Evolutionary conservation across 768 basidiomycete genomes (phyloP), one percentile per base, ranked within the genome.

Genomic region (Lactarius trivialis): DNA sequence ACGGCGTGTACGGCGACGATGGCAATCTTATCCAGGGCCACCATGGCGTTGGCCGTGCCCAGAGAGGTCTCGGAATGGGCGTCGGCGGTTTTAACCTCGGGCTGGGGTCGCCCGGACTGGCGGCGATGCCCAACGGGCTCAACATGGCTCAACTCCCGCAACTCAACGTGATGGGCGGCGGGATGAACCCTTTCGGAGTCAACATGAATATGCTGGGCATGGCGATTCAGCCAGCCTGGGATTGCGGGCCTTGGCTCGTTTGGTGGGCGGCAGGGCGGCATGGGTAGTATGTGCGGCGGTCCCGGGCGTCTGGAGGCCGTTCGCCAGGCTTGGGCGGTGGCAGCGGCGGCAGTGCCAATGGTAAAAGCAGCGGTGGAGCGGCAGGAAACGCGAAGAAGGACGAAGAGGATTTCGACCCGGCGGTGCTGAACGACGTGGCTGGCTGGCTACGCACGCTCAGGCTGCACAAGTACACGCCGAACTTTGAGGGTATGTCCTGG

Each of bases 171-270:
- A 21, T 45, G n/a, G n/a, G n/a, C n/a, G n/a, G n/a, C 12, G 11
- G 14, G 0, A n/a, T n/a, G n/a, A n/a, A n/a, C n/a, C 41, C n/a
- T 0, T 43, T 43, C 8, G 7, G 19, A 7, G 19, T n/a, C 7
- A 11, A 11, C 7, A n/a, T n/a, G 41, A n/a, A 43, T 70, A 82
- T 90, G 85, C 15, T 37, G 15, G 17, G 37, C 66, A 84, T 85
- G 52, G 88, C 89, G 84, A 7, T 79, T 88, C 70, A 80, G 82
- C 28, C 84, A 85, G 68, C 82, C 83, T 30, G n/a, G n/a, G n/a
- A n/a, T n/a, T n/a, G n/a, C n/a, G n/a, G n/a, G n/a, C n/a, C n/a
- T n/a, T n/a, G n/a, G n/a, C n/a, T n/a, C n/a, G n/a, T n/a, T n/a
- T n/a, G n/a, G n/a, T n/a, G 74, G n/a, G n/a, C 68, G 74, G n/a